Evolutionary conservation across 441 rosid genomes (phyloP).

Genomic region (Pelargonium hybrid): DNA sequence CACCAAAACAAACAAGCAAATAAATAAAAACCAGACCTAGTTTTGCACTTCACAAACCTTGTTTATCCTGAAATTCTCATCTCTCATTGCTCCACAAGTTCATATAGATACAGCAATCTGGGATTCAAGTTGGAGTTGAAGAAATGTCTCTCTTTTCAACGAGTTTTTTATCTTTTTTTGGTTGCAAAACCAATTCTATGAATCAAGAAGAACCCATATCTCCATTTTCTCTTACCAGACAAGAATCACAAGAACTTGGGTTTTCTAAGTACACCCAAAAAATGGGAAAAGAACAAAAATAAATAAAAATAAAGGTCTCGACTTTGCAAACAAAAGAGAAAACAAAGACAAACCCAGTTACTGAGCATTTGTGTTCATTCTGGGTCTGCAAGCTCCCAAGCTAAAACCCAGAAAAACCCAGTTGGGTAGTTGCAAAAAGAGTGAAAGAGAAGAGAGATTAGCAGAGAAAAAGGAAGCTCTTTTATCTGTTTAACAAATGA

Average conservation of each 20-base stretch:
- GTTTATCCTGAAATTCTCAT: constrained; percentile 65
- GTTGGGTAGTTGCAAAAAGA: constrained; percentile 17
- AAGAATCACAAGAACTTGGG: constrained; percentile 6
- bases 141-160: too few relatives aligned
- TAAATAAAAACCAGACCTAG: background rate
- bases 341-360: constrained; percentile 21
- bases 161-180: too few relatives aligned
- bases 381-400: constrained; percentile 10
- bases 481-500: constrained; percentile 10
- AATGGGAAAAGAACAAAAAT: background rate
- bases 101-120: constrained; percentile 32
- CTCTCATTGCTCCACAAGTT: constrained; percentile 67
- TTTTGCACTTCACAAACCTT: constrained; percentile 45
- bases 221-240: background rate
- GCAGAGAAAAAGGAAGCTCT: constrained; percentile 7
- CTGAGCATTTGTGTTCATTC: constrained; percentile 21
- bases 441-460: constrained; percentile 1
- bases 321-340: constrained; percentile 21
- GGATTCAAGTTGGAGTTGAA: constrained; percentile 19
- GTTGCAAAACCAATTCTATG: constrained; percentile 14
- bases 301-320: constrained; percentile 19
- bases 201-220: constrained; percentile 1
- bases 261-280: too few relatives aligned
- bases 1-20: background rate
- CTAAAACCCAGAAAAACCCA: constrained; percentile 23